Conservation (phyloP, 805 yeast genomes). For the Candida boidinii region DNA sequence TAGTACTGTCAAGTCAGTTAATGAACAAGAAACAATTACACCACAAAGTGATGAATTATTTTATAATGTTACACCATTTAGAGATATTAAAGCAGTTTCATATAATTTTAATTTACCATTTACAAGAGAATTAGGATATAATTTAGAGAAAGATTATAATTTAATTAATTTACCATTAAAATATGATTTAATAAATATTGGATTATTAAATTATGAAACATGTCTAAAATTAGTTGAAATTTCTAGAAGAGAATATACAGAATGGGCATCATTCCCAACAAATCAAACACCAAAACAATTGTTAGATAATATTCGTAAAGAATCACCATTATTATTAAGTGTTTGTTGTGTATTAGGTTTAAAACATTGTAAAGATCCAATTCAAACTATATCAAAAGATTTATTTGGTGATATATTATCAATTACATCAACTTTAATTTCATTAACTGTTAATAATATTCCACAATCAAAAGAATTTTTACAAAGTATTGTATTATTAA, state of each 20-base stretch:
- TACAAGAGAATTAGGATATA: conserved; percentile 17
- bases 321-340: conserved; percentile 52
- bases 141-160: conserved; percentile 5
- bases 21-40: not conserved
- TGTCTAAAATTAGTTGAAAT: conserved; percentile 37
- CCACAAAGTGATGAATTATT: conserved; percentile 6
- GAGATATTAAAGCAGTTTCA: conserved; percentile 15
- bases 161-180: conserved; percentile 5
- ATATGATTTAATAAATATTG: conserved; percentile 21
- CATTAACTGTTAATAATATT: conserved; percentile 30
- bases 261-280: conserved; percentile 63
- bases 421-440: conserved; percentile 38
- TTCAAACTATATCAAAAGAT: conserved; percentile 15
- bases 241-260: conserved; percentile 51
- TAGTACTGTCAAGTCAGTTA: not conserved
- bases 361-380: conserved; percentile 27
- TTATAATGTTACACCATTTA: conserved; percentile 15
- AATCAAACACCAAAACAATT: conserved; percentile 33
- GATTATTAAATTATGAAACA: conserved; percentile 36
- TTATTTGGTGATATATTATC: conserved; percentile 30
- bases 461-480: conserved; percentile 42
- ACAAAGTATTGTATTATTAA: conserved; percentile 53
- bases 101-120: conserved; percentile 15
- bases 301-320: conserved; percentile 34
- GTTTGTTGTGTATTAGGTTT: conserved; percentile 53